Evolutionary conservation across 352 stramenopile genomes (phyloP).

Genomic region (Phytophthora fragariaefolia): DNA sequence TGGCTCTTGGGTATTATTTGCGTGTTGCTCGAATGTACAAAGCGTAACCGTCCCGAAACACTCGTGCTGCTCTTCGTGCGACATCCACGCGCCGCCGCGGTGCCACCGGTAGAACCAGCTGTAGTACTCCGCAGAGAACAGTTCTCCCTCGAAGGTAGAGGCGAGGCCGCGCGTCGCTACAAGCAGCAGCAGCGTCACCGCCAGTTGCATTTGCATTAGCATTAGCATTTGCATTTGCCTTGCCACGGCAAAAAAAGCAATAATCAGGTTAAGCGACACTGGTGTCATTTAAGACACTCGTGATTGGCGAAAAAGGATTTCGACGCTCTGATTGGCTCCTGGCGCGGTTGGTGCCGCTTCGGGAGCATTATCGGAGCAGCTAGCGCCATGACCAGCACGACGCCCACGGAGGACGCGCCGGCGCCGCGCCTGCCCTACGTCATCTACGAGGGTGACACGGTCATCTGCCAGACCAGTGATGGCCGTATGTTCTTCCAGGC

Average conservation of each 20-base stretch:
- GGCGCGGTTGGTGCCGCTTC: background rate
- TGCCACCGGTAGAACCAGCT: slow-evolving; percentile 37
- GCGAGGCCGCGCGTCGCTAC: slow-evolving; percentile 1
- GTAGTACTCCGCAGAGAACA: slow-evolving; percentile 29
- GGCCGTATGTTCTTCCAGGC: slow-evolving; percentile 87
- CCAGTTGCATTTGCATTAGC: background rate
- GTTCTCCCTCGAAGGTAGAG: slow-evolving; percentile 20
- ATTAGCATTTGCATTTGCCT: no score
- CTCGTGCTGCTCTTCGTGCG: slow-evolving; percentile 24
- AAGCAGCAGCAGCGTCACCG: slow-evolving; percentile 4
- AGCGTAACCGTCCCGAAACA: slow-evolving; percentile 20
- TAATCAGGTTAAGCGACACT: no score
- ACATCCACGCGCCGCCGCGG: slow-evolving; percentile 30
- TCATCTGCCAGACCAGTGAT: slow-evolving; percentile 89
- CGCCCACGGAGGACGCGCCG: background rate
- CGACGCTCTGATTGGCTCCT: background rate
- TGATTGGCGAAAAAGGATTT: background rate
- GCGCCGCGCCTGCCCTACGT: slow-evolving; percentile 57
- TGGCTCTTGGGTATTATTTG: slow-evolving; percentile 16
- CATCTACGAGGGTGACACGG: slow-evolving; percentile 88
- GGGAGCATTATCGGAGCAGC: background rate
- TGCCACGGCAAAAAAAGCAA: no score
- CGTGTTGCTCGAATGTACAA: slow-evolving; percentile 24
- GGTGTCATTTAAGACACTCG: background rate
- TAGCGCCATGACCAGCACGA: background rate